A percentile compares a stretch with the other conserved stretches of the same genome.
Conservation (phyloP, 805 yeast species). For the Metschnikowia hibisci region DNA sequence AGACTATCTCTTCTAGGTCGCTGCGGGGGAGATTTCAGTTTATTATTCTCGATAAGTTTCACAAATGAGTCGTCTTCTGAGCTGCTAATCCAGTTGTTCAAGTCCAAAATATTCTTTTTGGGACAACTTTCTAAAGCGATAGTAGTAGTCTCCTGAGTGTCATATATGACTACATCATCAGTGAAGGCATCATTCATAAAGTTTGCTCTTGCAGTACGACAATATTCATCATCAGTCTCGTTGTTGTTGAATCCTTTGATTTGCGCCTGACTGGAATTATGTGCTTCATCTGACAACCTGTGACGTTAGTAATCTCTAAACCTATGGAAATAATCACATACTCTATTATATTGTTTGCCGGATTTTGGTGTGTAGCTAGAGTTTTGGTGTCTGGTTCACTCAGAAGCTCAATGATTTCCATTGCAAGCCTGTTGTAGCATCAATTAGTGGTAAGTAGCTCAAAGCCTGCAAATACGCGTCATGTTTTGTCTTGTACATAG, state of each 20-base stretch:
- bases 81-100: constrained; percentile 18
- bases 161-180: constrained; percentile 1
- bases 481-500: constrained; percentile 1
- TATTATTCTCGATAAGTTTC: neutral
- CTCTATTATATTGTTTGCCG: constrained; percentile 9
- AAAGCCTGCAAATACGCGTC: constrained; percentile 3
- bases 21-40: neutral
- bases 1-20: neutral
- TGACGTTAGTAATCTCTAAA: neutral
- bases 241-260: neutral
- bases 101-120: constrained; percentile 12
- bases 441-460: neutral
- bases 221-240: neutral
- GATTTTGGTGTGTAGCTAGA: neutral
- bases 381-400: constrained; percentile 10
- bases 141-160: neutral
- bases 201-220: neutral
- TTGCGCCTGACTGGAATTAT: neutral
- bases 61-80: constrained; percentile 17
- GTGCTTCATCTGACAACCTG: constrained; percentile 8
- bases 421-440: constrained; percentile 1
- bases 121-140: neutral
- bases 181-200: neutral
- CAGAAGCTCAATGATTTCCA: constrained; percentile 17
- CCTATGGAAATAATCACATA: constrained; percentile 6